Evolutionary conservation across 1,284 basidiomycete genomes (phyloP).

Genomic region (Mycocalia duriaeana): DNA sequence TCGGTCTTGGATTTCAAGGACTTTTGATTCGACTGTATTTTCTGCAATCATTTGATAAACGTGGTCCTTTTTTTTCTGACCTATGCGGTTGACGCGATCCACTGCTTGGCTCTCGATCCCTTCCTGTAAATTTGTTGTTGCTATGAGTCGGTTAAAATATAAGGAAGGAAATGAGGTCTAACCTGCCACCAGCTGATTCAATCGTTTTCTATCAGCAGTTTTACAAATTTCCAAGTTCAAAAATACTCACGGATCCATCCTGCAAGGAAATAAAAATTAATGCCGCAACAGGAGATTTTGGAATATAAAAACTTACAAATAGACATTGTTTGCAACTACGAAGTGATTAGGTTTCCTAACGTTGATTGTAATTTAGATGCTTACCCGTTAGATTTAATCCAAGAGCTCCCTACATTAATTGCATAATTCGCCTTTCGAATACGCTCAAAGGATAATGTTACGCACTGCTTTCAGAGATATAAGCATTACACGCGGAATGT

Average conservation of each 20-base stretch:
- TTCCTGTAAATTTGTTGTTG: slow-evolving; percentile 42
- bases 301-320: slow-evolving; percentile 52
- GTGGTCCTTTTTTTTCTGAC: slow-evolving; percentile 75
- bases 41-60: slow-evolving; percentile 88
- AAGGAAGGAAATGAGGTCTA: slow-evolving; percentile 1
- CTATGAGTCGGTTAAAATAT: neutral
- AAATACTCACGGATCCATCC: slow-evolving; percentile 78
- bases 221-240: slow-evolving; percentile 5
- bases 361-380: slow-evolving; percentile 3
- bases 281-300: slow-evolving; percentile 5
- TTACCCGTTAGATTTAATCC: slow-evolving; percentile 77
- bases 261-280: slow-evolving; percentile 25
- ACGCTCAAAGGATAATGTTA: slow-evolving; percentile 5
- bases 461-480: slow-evolving; percentile 75
- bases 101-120: slow-evolving; percentile 89
- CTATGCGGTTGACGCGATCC: slow-evolving; percentile 70
- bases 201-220: slow-evolving; percentile 1
- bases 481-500: slow-evolving; percentile 76
- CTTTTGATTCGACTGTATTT: slow-evolving; percentile 82
- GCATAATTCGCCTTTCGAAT: no score
- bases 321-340: slow-evolving; percentile 81
- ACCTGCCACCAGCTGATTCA: slow-evolving; percentile 66
- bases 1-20: slow-evolving; percentile 77
- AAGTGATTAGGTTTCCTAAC: neutral
- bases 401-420: slow-evolving; percentile 55